Base-by-base conservation (phyloP, 1,139 yeast species). In the Protomyces gravidus region DNA sequence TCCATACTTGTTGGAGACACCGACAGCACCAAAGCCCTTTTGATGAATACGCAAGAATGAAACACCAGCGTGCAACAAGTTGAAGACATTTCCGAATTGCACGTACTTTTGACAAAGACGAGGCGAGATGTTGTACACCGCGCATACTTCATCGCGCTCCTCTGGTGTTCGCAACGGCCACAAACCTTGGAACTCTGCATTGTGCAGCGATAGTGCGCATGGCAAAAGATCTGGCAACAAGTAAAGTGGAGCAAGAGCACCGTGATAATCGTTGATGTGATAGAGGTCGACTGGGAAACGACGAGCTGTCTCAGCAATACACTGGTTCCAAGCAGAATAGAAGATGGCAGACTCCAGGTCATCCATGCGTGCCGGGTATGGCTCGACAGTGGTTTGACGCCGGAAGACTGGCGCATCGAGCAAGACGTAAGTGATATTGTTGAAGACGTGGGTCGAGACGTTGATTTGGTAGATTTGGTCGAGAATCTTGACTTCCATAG, bases 241-340 rank as follows among this genome's bases (percentile, higher is more conserved):
- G 33, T 61, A 61, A 23, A 61, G 47, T 15, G 63, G 63, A 3
- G 63, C 63, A 15, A 61, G 32, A 7, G 63, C 63, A 28, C 63
- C 63, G 32, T 61, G 63, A 27, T 61, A 61, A 28, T 61, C 63
- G 45, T 61, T 61, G 53, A 61, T 61, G 32, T 61, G 63, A 33
- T 61, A 61, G 17, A 61, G 39, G 33, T 61, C 63, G n/a, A 61
- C 57, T 4, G 61, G 63, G 55, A 46, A 55, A 1, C 63, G 58
- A n/a, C 63, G 40, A 6, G 55, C 52, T 5, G 59, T 46, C 49
- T 61, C 63, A 9, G 63, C 63, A 21, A 61, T 61, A 45, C 63
- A 61, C 40, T 61, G 63, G 36, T 61, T 61, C 63, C 63, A 61
- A 9, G 63, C 61, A 9, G 63, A 61, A 21, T 61, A 61, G 59